These are phyloP conservation scores for Simplicillium aogashimaense DNA, from an alignment of 2,329 filamentous ascomycete genomes.

Conservation along the genomic window DNA sequence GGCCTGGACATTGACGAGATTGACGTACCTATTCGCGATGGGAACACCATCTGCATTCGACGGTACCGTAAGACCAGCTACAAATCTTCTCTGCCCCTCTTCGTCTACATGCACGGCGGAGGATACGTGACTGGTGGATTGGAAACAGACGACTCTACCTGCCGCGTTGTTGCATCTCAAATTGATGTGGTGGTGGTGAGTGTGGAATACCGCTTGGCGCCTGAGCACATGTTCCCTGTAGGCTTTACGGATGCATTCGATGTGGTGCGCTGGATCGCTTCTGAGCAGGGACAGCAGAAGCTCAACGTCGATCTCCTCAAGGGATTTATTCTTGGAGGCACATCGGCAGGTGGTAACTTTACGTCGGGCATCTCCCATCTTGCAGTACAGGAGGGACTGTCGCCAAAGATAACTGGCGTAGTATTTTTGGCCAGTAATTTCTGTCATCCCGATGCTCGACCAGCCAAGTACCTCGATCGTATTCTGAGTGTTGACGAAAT, in stretches of 20 bases:
- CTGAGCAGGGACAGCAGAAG: constrained; percentile 13
- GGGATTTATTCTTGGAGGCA: constrained; percentile 40
- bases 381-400: constrained; percentile 23
- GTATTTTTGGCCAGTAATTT: constrained; percentile 35
- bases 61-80: constrained; percentile 10
- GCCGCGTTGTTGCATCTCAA: constrained; percentile 12
- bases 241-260: constrained; percentile 36
- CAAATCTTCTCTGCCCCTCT: constrained; percentile 8
- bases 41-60: constrained; percentile 9
- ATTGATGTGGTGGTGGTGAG: constrained; percentile 27
- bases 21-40: constrained; percentile 11
- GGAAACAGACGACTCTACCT: constrained; percentile 17
- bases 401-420: constrained; percentile 31
- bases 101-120: constrained; percentile 17
- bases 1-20: constrained; percentile 14
- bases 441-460: constrained; percentile 26
- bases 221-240: constrained; percentile 36
- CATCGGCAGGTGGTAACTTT: constrained; percentile 41
- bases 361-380: constrained; percentile 33
- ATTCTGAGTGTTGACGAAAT: constrained; percentile 26
- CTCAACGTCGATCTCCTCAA: constrained; percentile 28
- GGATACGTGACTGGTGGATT: constrained; percentile 15
- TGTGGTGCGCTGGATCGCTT: constrained; percentile 16
- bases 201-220: constrained; percentile 40
- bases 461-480: constrained; percentile 22